Base-by-base conservation (phyloP, 2,329 filamentous ascomycete species). In the Penicillium rolfsii region DNA sequence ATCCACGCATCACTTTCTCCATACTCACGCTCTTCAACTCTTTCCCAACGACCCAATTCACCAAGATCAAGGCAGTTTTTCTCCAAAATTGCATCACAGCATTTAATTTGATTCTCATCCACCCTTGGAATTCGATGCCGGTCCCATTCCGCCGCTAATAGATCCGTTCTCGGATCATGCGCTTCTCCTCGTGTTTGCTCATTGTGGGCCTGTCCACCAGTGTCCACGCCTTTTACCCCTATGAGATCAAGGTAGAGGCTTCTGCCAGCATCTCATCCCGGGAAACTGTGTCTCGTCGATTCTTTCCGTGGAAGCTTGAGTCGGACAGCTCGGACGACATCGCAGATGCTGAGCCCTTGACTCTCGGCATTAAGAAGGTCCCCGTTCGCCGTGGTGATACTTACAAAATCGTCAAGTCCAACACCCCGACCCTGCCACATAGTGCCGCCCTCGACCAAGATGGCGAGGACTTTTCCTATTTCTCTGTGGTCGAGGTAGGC, bases 401-500 rank as follows among this genome's bases (percentile, higher is more conserved):
- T 2, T 85, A 82, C 71, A 73, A 76, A 7, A 80, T 84, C 11
- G 67, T 79, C 40, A 65, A 74, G 57, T 76, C 79, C 7, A 70
- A 73, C 22, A 70, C 70, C 1, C 80, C 81, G 1, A 74, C 72
- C 14, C 69, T 79, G 58, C 63, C 76, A 14, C 79, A 83, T 61
- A 84, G 82, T 59, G 76, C 81, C 36, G 80, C 81, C 1, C 76
- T 86, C 40, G 74, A 84, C 59, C 81, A 85, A 62, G 83, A 85
- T 76, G 83, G 84, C 9, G 73, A 72, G 12, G 84, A 86, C 64
- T 79, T 79, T 58, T 83, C 82, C 26, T 86, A 86, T 70, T 83
- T 86, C 72, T 77, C 81, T 3, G 73, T 76, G 1, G 75, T 85
- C 43, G 76, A 76, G 7, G 77, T 86, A 60, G 84, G 84, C 4